Conservation (phyloP, 345 rosid species). For the Eucalyptus cloeziana region DNA sequence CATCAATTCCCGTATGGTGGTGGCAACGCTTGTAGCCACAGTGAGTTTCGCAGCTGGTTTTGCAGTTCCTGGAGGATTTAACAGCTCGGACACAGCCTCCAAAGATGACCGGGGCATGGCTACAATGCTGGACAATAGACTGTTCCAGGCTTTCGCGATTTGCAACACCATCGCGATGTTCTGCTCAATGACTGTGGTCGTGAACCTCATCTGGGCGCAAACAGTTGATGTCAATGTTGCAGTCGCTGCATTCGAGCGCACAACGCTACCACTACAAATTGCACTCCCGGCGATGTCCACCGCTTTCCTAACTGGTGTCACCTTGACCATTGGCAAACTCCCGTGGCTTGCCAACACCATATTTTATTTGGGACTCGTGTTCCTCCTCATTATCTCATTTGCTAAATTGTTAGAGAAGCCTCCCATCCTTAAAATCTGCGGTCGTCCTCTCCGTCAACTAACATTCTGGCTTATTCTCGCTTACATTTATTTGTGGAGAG, state of each 20-base stretch:
- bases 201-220: no score
- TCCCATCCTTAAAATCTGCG: fast-evolving
- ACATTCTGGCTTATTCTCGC: no score
- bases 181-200: no score
- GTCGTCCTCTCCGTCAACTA: no score
- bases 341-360: not conserved
- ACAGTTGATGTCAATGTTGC: fast-evolving
- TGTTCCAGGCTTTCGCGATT: no score
- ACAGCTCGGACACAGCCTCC: no score
- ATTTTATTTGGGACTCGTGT: not conserved
- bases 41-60: not conserved
- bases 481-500: no score
- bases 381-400: not conserved
- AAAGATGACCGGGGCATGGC: no score
- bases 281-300: not conserved
- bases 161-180: no score
- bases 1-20: no score
- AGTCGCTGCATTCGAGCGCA: not conserved
- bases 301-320: not conserved
- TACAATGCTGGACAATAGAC: no score
- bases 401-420: not conserved
- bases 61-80: no score
- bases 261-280: not conserved
- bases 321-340: not conserved
- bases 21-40: not conserved